Base-by-base conservation (phyloP, 495 filamentous ascomycete genomes). In the Oidiodendron maius region DNA sequence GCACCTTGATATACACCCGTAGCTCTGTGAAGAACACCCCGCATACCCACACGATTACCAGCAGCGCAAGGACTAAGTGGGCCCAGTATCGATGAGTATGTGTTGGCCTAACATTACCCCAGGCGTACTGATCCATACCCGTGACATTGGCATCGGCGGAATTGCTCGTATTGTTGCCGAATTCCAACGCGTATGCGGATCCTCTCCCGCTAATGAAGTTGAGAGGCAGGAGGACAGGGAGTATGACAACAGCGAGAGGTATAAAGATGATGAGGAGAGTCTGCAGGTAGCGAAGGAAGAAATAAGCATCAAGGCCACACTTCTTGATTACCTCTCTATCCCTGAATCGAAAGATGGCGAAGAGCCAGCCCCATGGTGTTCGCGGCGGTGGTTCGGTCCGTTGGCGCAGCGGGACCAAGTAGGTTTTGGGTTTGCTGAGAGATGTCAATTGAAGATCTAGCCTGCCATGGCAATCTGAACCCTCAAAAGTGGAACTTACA, bases 281-380 rank as follows among this genome's bases (percentile, higher is more conserved):
- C 46, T 91, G 87, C 13, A 98, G 75, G 62, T 95, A 98, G 45
- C 94, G 87, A 1, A 98, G 75, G 68, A 97, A 98, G 66, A 98
- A 95, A 71, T 96, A 98, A 58, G 94, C 91, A 66, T 98, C 93
- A 32, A 98, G 77, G 4, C 93, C 93, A 64, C 89, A 95, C 66
- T 95, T 96, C 32, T 87, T 83, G 51, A 96, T 93, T 61, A 96
- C 84, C 53, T 95, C 88, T n/a, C 85, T 74, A 64, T 89, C 84
- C 39, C 78, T 75, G 46, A 88, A 88, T 59, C 75, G 80, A 66
- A 93, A 87, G 26, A 95, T 75, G 21, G 82, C 74, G 20, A 65
- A 64, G 32, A 91, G 62, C 77, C 90, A 84, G 49, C 70, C 73
- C 57, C 81, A 82, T n/a, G 84, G 71, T 16, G 80, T 88, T 42